Evolutionary conservation across 345 rosid species (phyloP), one percentile per base, ranked within the genome.

Genomic region (Limnanthes douglasii): DNA sequence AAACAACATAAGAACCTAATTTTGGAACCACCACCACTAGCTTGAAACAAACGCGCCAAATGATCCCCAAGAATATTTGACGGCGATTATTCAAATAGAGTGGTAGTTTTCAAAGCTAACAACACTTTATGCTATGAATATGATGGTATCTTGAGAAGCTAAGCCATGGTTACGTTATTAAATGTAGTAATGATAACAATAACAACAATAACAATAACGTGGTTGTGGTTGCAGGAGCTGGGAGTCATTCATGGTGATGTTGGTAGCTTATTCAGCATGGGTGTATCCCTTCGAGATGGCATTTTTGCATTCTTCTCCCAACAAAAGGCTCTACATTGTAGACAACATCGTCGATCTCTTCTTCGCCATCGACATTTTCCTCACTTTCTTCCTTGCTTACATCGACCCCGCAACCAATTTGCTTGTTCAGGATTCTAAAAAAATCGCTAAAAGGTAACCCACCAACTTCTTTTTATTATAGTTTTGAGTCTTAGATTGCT

Each of bases 191-290:
- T 5, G 21, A 18, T 0, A 25, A 53, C 30, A 12, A 25, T 32
- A 26, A 33, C 0, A 41, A 47, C 10, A 32, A 1, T n/a, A 2
- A 9, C 24, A 18, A 4, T 39, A 30, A 18, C 21, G 31, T 11
- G 18, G 15, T 4, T 17, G 11, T 36, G 24, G 2, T 9, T 59
- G 59, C 61, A 88, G 97, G 88, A 45, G 66, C 0, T 88, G 97
- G 97, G 90, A 76, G 59, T 17, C 76, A 31, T 66, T 61, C 20
- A 88, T 88, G 97, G 90, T 76, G 76, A 14, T 64, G 30, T 45
- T 88, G 59, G 95, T 88, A 3, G 72, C 73, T 8, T 88, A 88
- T 67, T 57, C 95, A 0, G 82, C 72, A 15, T 88, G 97, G 97
- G 72, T 76, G 39, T 76, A 54, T 34, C 97, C 97, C 0, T 83